Evolutionary conservation across 805 yeast genomes (phyloP).

Genomic region (Komagataella populi): DNA sequence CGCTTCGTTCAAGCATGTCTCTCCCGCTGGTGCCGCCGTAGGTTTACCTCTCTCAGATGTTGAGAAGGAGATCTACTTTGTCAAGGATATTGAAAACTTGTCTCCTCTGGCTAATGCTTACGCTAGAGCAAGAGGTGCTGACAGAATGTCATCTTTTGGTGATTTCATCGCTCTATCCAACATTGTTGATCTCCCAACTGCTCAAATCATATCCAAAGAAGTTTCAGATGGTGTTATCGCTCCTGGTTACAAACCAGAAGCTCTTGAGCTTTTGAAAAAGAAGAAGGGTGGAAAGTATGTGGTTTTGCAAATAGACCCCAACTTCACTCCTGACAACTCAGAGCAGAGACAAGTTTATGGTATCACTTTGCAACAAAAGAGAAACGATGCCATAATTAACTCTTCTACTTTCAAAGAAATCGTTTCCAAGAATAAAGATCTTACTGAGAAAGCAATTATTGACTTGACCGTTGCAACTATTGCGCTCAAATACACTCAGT

Average conservation of each 20-base stretch:
- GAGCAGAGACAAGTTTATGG: conserved; percentile 97
- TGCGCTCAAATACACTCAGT: conserved; percentile 94
- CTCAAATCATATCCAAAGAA: conserved; percentile 92
- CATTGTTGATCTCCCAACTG: conserved; percentile 93
- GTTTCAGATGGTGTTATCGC: conserved; percentile 98
- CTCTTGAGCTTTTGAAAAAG: conserved; percentile 73
- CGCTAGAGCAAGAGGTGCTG: conserved; percentile 99
- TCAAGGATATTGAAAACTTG: conserved; percentile 84
- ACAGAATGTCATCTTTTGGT: conserved; percentile 98
- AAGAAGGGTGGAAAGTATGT: conserved; percentile 98
- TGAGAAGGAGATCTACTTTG: conserved; percentile 93
- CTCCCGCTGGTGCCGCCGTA: conserved; percentile 98
- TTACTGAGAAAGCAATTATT: conserved; percentile 84
- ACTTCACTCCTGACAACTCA: conserved; percentile 63
- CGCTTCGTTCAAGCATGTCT: conserved; percentile 96
- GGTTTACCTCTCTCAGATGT: conserved; percentile 84
- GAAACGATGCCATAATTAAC: conserved; percentile 95
- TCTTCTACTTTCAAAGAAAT: conserved; percentile 83
- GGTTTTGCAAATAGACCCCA: conserved; percentile 91
- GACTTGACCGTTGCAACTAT: conserved; percentile 96
- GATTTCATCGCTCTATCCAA: conserved; percentile 96
- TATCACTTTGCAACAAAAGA: conserved; percentile 86
- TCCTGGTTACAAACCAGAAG: conserved; percentile 90
- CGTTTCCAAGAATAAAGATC: conserved; percentile 72
- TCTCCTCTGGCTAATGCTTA: conserved; percentile 96